Conservation (phyloP, 1,284 basidiomycete genomes). For the Trametes pubescens region DNA sequence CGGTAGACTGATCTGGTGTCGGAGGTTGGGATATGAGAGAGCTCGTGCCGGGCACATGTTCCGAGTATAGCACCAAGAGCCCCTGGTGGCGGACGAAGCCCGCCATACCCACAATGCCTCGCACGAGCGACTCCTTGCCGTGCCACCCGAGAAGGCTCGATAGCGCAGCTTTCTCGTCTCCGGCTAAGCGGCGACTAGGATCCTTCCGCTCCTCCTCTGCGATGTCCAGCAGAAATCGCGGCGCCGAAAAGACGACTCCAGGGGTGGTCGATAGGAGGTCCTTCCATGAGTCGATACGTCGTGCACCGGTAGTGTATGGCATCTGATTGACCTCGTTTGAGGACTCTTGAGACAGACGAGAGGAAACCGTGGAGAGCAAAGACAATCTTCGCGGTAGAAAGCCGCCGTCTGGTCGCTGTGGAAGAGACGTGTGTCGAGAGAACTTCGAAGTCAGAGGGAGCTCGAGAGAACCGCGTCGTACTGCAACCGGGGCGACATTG, state of each 20-base stretch:
- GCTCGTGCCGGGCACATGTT: constrained; percentile 47
- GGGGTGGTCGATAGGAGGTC: constrained; percentile 61
- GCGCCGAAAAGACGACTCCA: constrained; percentile 55
- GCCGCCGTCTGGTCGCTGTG: constrained; percentile 26
- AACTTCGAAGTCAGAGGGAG: constrained; percentile 37
- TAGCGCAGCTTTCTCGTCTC: constrained; percentile 63
- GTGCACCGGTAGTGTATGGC: constrained; percentile 49
- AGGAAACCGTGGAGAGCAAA: constrained; percentile 46
- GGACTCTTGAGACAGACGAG: constrained; percentile 19
- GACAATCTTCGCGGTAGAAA: constrained; percentile 53
- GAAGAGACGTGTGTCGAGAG: constrained; percentile 22
- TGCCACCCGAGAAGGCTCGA: constrained; percentile 66
- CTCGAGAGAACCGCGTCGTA: constrained; percentile 50
- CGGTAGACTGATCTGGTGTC: constrained; percentile 27
- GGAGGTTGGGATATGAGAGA: constrained; percentile 25
- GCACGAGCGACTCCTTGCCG: constrained; percentile 50
- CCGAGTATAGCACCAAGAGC: constrained; percentile 62
- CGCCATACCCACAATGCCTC: constrained; percentile 56
- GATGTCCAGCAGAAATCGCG: constrained; percentile 55
- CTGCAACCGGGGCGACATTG: constrained; percentile 44
- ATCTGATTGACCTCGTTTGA: constrained; percentile 7
- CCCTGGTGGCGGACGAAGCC: constrained; percentile 70
- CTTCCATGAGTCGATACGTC: constrained; percentile 49
- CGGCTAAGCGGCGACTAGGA: constrained; percentile 51
- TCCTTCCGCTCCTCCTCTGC: constrained; percentile 55